Percentiles rank a stretch among this genome's conserved stretches.
Conservation (phyloP, 148 eudicot species). For the Drosera capensis region DNA sequence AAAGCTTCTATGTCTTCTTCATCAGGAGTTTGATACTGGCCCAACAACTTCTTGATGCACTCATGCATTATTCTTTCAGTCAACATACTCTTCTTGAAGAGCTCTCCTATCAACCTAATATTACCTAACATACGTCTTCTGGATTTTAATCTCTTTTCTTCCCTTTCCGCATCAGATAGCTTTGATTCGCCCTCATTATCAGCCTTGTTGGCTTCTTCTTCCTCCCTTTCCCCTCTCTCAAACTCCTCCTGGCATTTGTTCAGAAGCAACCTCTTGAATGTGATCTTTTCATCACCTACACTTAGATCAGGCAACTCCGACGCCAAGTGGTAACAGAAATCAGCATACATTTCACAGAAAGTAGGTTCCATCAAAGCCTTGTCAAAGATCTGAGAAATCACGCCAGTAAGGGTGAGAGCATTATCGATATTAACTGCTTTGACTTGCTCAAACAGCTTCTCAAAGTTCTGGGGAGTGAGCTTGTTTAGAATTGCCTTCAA, state of each 20-base stretch:
- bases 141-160: constrained; percentile 43
- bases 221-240: constrained; percentile 76
- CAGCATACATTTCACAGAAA: constrained; percentile 86
- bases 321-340: constrained; percentile 57
- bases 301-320: constrained; percentile 62
- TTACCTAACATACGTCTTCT: constrained; percentile 82
- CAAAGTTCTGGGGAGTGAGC: constrained; percentile 87
- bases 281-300: constrained; percentile 53
- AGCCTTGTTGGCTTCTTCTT: constrained; percentile 60
- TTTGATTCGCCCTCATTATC: constrained; percentile 51
- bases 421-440: constrained; percentile 70
- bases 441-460: constrained; percentile 71
- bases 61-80: constrained; percentile 89
- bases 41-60: constrained; percentile 52
- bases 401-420: constrained; percentile 48
- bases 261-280: constrained; percentile 62
- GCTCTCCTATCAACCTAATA: constrained; percentile 60
- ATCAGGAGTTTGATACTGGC: constrained; percentile 53
- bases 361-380: constrained; percentile 88
- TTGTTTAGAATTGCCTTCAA: constrained; percentile 69
- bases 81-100: constrained; percentile 80
- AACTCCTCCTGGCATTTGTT: constrained; percentile 87
- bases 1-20: constrained; percentile 87
- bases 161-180: constrained; percentile 45
- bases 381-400: constrained; percentile 77